Base-by-base conservation (phyloP, 768 basidiomycete genomes). In the Mycena pura region DNA sequence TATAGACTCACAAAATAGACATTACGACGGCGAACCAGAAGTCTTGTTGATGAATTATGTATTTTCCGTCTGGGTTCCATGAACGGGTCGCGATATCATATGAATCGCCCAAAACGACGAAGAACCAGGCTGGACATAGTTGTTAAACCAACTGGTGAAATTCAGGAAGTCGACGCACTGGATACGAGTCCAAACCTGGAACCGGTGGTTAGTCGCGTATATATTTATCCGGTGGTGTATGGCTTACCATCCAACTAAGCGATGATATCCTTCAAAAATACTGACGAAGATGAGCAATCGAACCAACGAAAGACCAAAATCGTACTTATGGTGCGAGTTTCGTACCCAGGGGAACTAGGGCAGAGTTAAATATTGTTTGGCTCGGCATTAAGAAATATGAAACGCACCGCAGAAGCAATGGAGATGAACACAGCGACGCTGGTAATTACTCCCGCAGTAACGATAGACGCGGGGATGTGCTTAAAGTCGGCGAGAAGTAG, bases 311-410 rank as follows among this genome's bases (percentile, higher is more conserved):
- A 21, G 38, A 25, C 6, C 36, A 14, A 39, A 34, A 41, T 67
- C 83, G 52, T 73, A 92, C 91, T 93, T 92, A 78, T 93, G 91
- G 70, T 92, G 89, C 3, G 85, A 85, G 68, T 93, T 90, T 49
- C 92, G 82, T 22, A 93, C 82, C 89, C 90, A 92, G 10, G 91
- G 92, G 62, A 93, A 80, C 64, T 65, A 29, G 17, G 22, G 15
- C 1, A 32, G 40, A 32, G 10, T 44, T 47, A 49, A 44, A 32
- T 44, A 39, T 44, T 25, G 36, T 28, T 13, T 7, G 13, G 6
- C 3, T n/a, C 28, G n/a, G 14, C 11, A 1, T 6, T 10, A n/a
- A n/a, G n/a, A n/a, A n/a, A n/a, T n/a, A n/a, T 2, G 28, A 25
- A 57, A 44, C 64, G 40, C 32, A 65, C 64, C 2, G 89, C 91